Percentiles rank a stretch among this genome's conserved stretches.
These are phyloP conservation scores for Sutorius eximius DNA, from an alignment of 1,284 basidiomycete species.

Conservation along the genomic window DNA sequence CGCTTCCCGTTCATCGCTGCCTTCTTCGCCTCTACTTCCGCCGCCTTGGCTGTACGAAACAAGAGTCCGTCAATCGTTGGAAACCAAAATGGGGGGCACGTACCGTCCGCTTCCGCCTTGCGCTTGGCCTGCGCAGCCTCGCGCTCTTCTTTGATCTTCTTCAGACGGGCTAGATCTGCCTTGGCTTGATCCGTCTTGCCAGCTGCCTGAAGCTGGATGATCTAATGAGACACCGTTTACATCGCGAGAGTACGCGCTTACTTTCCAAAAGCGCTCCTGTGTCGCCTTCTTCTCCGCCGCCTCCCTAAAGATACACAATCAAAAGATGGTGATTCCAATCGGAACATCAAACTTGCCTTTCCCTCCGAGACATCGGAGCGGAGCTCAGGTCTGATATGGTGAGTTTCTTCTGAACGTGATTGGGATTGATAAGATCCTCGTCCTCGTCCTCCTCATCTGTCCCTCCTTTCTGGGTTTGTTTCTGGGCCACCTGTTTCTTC, in stretches of 20 bases:
- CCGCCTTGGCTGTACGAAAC: slow-evolving; percentile 40
- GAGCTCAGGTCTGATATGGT: slow-evolving; percentile 64
- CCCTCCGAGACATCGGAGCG: slow-evolving; percentile 61
- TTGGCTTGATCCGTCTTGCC: slow-evolving; percentile 91
- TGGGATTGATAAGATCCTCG: slow-evolving; percentile 66
- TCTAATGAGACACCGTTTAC: slow-evolving; percentile 3
- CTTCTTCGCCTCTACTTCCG: slow-evolving; percentile 45
- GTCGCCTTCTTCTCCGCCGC: slow-evolving; percentile 88
- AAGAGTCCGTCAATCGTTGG: neutral
- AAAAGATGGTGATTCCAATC: neutral
- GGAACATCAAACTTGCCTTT: slow-evolving; percentile 51
- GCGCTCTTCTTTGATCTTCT: slow-evolving; percentile 81
- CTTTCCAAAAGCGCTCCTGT: slow-evolving; percentile 84
- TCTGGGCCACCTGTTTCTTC: slow-evolving; percentile 61
- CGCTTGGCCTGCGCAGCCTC: slow-evolving; percentile 83
- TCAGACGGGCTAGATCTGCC: slow-evolving; percentile 82
- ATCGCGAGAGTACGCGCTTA: slow-evolving; percentile 26
- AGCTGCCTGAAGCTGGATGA: slow-evolving; percentile 57
- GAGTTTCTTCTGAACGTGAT: slow-evolving; percentile 64
- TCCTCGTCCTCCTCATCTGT: slow-evolving; percentile 54
- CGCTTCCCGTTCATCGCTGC: slow-evolving; percentile 32
- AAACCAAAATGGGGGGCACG: slow-evolving; percentile 12
- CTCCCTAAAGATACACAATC: slow-evolving; percentile 53
- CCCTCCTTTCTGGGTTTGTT: slow-evolving; percentile 43
- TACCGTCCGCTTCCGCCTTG: slow-evolving; percentile 82